A percentile compares a stretch with the other conserved stretches of the same genome.
Conservation (phyloP, 495 filamentous ascomycete genomes). For the Penicillium antarcticum region DNA sequence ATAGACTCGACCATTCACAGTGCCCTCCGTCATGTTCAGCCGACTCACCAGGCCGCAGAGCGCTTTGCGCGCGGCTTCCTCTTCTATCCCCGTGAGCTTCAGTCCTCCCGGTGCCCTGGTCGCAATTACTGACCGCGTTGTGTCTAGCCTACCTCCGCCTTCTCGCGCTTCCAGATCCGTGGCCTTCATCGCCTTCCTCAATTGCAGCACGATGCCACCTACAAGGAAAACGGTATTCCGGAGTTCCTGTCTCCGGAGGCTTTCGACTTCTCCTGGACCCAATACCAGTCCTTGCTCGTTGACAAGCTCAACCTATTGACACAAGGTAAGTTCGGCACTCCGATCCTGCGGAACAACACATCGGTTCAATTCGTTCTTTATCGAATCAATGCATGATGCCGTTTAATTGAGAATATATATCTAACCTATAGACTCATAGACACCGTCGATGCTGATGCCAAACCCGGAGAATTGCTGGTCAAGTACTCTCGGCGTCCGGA, state of each 20-base stretch:
- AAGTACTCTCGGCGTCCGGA: slow-evolving; percentile 73
- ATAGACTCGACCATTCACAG: slow-evolving; percentile 12
- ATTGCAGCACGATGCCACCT: slow-evolving; percentile 52
- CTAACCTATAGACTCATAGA: slow-evolving; percentile 26
- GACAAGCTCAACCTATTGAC: slow-evolving; percentile 71
- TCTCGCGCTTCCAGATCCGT: slow-evolving; percentile 42
- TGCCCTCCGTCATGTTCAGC: slow-evolving; percentile 48
- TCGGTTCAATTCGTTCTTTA: background rate
- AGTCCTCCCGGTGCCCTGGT: background rate
- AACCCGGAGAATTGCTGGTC: slow-evolving; percentile 66
- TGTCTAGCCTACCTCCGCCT: slow-evolving; percentile 36
- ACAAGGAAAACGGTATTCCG: slow-evolving; percentile 58
- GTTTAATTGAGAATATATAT: background rate
- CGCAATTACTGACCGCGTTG: slow-evolving; percentile 22
- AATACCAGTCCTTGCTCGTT: slow-evolving; percentile 73
- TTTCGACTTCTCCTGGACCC: slow-evolving; percentile 73
- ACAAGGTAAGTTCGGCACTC: slow-evolving; percentile 54
- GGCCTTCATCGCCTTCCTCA: slow-evolving; percentile 55
- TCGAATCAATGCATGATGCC: background rate
- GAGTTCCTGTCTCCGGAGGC: slow-evolving; percentile 62
- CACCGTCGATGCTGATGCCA: slow-evolving; percentile 54
- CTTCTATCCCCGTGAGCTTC: slow-evolving; percentile 32
- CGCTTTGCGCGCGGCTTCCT: slow-evolving; percentile 41
- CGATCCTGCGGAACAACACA: slow-evolving; percentile 7
- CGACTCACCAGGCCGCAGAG: slow-evolving; percentile 48